Conservation (phyloP, 305 asterid genomes). For the Solanum hybrid region DNA sequence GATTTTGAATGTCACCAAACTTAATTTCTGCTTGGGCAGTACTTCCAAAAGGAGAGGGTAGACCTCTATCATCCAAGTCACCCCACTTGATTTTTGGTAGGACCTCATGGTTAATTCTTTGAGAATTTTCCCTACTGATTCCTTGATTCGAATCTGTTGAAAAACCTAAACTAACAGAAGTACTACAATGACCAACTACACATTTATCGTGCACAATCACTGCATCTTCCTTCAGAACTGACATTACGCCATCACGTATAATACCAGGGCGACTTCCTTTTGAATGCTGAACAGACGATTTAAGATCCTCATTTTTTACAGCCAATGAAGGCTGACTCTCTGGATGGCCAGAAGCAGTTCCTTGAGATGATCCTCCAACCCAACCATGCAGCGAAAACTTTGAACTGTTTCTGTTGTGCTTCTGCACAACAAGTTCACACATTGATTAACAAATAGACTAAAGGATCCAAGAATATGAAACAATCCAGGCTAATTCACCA, state of each 20-base stretch:
- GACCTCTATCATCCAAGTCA: conserved; percentile 77
- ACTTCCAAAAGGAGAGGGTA: conserved; percentile 42
- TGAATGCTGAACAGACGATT: conserved; percentile 22
- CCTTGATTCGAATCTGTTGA: conserved; percentile 15
- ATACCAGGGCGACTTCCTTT: conserved; percentile 24
- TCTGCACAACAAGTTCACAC: conserved; percentile 39
- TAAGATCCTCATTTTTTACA: conserved; percentile 21
- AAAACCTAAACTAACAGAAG: conserved; percentile 19
- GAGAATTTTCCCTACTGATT: conserved; percentile 22
- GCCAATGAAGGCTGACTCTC: conserved; percentile 19
- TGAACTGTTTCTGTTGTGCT: conserved; percentile 72
- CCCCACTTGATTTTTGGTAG: conserved; percentile 88
- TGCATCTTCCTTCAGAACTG: conserved; percentile 19
- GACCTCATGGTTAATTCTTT: conserved; percentile 18
- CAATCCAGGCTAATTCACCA: background rate
- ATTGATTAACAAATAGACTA: background rate
- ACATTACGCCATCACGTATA: conserved; percentile 14
- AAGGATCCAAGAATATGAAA: background rate
- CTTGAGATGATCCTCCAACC: conserved; percentile 51
- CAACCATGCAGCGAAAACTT: conserved; percentile 59
- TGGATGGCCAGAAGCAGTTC: conserved; percentile 31
- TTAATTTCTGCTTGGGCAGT: conserved; percentile 33
- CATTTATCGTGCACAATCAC: conserved; percentile 38
- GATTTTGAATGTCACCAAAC: conserved; percentile 28
- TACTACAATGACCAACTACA: conserved; percentile 41